Evolutionary conservation across 345 rosid genomes (phyloP).

Genomic region (Populus tremula): DNA sequence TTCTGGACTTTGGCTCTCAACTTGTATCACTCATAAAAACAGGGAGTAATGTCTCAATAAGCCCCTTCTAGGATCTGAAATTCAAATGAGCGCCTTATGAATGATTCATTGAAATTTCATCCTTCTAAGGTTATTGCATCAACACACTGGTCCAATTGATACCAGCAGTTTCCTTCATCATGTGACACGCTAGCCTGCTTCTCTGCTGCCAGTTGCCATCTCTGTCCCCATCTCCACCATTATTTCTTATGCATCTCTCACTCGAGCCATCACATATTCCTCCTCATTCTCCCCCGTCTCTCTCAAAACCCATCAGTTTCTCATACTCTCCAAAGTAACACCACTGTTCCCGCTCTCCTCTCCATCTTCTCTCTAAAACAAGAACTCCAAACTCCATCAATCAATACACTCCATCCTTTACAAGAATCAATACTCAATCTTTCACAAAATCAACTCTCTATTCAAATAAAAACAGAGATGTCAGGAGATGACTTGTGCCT

Average conservation of each 20-base stretch:
- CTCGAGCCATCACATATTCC: not conserved
- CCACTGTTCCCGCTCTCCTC: not conserved
- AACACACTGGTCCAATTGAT: not conserved
- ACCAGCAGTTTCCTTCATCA: not conserved
- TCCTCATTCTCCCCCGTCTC: not conserved
- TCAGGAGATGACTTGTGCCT: not conserved
- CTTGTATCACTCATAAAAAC: not conserved
- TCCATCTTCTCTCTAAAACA: not conserved
- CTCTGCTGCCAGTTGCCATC: not conserved
- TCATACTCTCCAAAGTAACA: not conserved
- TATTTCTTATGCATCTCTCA: not conserved
- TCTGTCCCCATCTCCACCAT: not conserved
- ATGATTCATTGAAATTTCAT: not conserved
- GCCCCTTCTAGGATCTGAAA: not conserved
- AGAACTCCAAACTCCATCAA: not conserved
- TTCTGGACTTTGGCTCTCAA: not conserved
- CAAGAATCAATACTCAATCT: not conserved
- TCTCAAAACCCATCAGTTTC: not conserved
- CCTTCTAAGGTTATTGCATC: not conserved
- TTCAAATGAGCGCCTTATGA: not conserved
- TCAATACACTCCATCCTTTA: not conserved
- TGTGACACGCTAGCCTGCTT: not conserved
- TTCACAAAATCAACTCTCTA: not conserved
- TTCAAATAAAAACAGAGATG: not conserved
- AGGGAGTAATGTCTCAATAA: not conserved